A percentile compares a stretch with the other conserved stretches of the same genome.
Conservation (phyloP, 192 early-diverging fungal species). For the Umbelopsis vinacea region DNA sequence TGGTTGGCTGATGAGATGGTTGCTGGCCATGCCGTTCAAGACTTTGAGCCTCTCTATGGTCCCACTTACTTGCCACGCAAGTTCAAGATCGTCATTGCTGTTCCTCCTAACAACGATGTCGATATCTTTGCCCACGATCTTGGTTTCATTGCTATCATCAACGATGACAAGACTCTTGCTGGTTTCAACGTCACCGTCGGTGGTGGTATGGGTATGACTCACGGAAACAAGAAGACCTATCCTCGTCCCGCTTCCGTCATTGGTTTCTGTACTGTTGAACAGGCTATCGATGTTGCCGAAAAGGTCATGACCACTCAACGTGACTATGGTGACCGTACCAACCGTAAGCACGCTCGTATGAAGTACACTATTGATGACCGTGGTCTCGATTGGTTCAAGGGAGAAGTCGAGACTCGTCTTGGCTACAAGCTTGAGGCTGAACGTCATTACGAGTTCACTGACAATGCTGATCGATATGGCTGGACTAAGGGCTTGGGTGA, state of each 20-base stretch:
- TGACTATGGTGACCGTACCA: conserved; percentile 94
- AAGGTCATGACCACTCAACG: conserved; percentile 93
- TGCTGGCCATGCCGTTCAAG: conserved; percentile 76
- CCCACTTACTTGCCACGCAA: conserved; percentile 93
- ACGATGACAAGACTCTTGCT: conserved; percentile 71
- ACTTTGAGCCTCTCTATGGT: conserved; percentile 93
- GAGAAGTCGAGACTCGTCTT: conserved; percentile 80
- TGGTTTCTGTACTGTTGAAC: conserved; percentile 79
- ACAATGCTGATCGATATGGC: conserved; percentile 94
- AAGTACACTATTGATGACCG: conserved; percentile 99
- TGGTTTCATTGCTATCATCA: conserved; percentile 89
- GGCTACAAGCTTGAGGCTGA: conserved; percentile 73
- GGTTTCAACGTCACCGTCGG: conserved; percentile 96
- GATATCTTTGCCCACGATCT: conserved; percentile 96
- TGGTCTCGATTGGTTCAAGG: conserved; percentile 89
- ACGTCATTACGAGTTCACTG: conserved; percentile 77
- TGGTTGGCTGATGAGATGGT: conserved; percentile 94
- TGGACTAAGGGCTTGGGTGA: conserved; percentile 79
- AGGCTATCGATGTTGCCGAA: conserved; percentile 83
- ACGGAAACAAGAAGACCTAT: conserved; percentile 98
- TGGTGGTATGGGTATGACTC: conserved; percentile 98
- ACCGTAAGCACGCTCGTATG: conserved; percentile 97
- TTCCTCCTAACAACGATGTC: conserved; percentile 96
- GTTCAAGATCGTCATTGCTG: conserved; percentile 94
- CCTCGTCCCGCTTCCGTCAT: conserved; percentile 81